Conservation (phyloP, 2,329 filamentous ascomycete species). For the Penicillium sp. region DNA sequence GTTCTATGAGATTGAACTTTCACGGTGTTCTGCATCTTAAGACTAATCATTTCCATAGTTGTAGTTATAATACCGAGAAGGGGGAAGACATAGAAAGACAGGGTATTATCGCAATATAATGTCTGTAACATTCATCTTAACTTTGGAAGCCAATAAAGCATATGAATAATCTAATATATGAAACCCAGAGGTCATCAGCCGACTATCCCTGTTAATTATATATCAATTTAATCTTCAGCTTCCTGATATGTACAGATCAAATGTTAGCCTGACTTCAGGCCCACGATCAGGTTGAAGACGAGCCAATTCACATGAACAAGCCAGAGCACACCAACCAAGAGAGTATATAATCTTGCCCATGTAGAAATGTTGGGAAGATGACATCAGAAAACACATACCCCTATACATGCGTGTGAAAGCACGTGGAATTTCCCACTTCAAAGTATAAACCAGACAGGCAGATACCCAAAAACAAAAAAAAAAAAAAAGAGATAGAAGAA, state of each 20-base stretch:
- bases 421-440: background rate
- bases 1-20: background rate
- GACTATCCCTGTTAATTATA: background rate
- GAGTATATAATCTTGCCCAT: background rate
- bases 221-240: background rate
- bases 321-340: conserved; percentile 7
- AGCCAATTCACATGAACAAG: background rate
- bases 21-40: background rate
- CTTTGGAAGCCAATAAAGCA: too few relatives aligned
- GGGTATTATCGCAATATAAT: background rate
- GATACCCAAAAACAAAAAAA: background rate
- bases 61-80: background rate
- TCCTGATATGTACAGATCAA: background rate
- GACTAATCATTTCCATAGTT: background rate
- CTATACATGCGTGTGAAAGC: background rate
- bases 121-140: background rate
- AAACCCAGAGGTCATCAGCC: too few relatives aligned
- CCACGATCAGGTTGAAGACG: too few relatives aligned
- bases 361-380: conserved; percentile 5
- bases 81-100: background rate
- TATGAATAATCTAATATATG: too few relatives aligned
- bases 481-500: background rate
- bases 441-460: background rate
- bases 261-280: background rate
- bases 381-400: background rate